Base-by-base conservation (phyloP, 108 stramenopile genomes). In the Cyclotella distinguenda region DNA sequence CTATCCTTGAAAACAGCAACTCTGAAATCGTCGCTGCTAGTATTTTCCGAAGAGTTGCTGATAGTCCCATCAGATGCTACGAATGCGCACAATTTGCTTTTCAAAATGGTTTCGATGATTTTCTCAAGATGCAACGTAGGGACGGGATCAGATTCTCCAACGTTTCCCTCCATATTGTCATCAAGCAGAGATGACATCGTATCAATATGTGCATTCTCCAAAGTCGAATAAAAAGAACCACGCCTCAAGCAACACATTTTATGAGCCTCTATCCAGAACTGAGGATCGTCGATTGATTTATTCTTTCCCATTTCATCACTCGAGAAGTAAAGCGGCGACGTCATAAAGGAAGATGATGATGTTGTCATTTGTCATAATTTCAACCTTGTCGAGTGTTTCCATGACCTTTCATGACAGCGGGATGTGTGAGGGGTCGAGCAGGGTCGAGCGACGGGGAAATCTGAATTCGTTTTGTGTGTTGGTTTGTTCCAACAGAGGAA, bases 261-360 rank as follows among this genome's bases (percentile, higher is more conserved):
- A 39, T 65, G 64, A 13, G 64, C 50, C 34, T 65, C 50, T 31
- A 53, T 18, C 64, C 64, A 65, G 33, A 65, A 65, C 11, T 53
- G 1, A 9, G 40, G 2, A 16, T 4, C 4, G 40, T 2, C 40
- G 40, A 16, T n/a, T n/a, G n/a, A n/a, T n/a, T n/a, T n/a, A n/a
- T n/a, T n/a, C 40, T 16, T 42, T 42, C 40, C 40, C 40, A 16
- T n/a, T n/a, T n/a, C n/a, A n/a, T n/a, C n/a, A n/a, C n/a, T n/a
- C n/a, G n/a, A n/a, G n/a, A n/a, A n/a, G n/a, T n/a, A n/a, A n/a
- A n/a, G 5, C 40, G 16, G 40, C 13, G 40, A 42, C 40, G 5
- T 42, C 40, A 42, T 42, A 42, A 42, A 42, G 40, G 40, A 42
- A 16, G 40, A 13, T 16, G 40, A 16, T 4, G 40, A 42, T 1